Conservation (phyloP, 306 rosid genomes). For the Quercus agrifolia region DNA sequence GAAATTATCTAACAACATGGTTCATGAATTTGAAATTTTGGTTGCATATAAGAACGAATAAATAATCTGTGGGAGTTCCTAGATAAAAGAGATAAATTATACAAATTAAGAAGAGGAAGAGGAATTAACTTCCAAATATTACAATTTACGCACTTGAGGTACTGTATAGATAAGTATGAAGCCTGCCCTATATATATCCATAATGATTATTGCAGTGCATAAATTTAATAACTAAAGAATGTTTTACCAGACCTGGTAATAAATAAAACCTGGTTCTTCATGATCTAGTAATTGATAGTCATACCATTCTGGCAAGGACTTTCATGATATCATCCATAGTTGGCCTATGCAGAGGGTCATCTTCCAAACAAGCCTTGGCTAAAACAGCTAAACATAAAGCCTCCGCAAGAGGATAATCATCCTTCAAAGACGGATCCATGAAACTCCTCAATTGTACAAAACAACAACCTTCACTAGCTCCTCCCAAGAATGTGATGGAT, state of each 20-base stretch:
- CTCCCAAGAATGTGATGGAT: slow-evolving; percentile 49
- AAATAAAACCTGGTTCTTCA: not conserved
- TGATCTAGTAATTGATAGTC: not conserved
- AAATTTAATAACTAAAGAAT: too few relatives aligned
- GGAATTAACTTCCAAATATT: too few relatives aligned
- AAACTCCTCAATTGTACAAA: slow-evolving; percentile 61
- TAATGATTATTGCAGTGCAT: too few relatives aligned
- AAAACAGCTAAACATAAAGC: slow-evolving; percentile 54
- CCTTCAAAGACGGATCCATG: slow-evolving; percentile 58
- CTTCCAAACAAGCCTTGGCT: slow-evolving; percentile 67
- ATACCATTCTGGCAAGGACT: slow-evolving; percentile 55
- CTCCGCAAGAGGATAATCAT: slow-evolving; percentile 51
- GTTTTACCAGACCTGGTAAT: not conserved
- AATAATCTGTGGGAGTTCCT: too few relatives aligned
- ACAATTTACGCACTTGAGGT: too few relatives aligned
- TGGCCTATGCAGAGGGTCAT: slow-evolving; percentile 59
- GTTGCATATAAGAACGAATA: too few relatives aligned
- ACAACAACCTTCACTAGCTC: slow-evolving; percentile 48
- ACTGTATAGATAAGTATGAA: too few relatives aligned
- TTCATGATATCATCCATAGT: slow-evolving; percentile 64
- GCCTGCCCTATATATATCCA: too few relatives aligned
- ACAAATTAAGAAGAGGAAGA: too few relatives aligned
- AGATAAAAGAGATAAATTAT: too few relatives aligned
- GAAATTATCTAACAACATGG: too few relatives aligned
- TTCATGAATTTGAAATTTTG: too few relatives aligned